phyloP scores from a whole-genome alignment of 768 basidiomycete genomes.

The Russula lepida region DNA sequence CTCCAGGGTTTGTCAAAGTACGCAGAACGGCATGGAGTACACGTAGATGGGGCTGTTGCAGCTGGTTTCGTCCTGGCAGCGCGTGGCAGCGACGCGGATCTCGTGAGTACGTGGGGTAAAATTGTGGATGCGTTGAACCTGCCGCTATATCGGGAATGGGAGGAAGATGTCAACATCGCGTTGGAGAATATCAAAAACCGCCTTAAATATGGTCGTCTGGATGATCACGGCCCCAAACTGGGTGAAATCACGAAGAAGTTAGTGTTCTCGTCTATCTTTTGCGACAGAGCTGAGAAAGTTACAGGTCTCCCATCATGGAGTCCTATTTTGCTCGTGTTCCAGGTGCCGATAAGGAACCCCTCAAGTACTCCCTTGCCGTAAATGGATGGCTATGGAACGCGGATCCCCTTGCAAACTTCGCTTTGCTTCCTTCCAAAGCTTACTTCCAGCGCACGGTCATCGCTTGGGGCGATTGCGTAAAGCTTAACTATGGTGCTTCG shows the following conservation, averaged over 20 bases:
- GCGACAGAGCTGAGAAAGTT: constrained; percentile 3
- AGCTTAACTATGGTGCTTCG: constrained; percentile 75
- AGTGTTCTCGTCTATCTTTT: constrained; percentile 26
- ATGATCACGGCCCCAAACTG: constrained; percentile 72
- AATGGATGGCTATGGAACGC: constrained; percentile 99
- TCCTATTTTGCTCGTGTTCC: constrained; percentile 84
- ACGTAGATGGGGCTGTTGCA: constrained; percentile 53
- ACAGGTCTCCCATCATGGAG: constrained; percentile 79
- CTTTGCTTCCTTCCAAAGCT: constrained; percentile 82
- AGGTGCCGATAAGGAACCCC: constrained; percentile 38
- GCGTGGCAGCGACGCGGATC: constrained; percentile 34
- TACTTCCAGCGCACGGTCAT: constrained; percentile 96
- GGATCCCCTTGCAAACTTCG: constrained; percentile 91
- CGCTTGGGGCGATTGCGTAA: constrained; percentile 97
- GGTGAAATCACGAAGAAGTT: constrained; percentile 72
- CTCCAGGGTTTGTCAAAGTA: constrained; percentile 53
- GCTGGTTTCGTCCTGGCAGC: constrained; percentile 72
- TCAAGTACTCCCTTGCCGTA: constrained; percentile 78
- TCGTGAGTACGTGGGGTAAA: constrained; percentile 54
- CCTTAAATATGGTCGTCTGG: constrained; percentile 72
- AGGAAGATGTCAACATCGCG: constrained; percentile 70
- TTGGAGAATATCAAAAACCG: constrained; percentile 68
- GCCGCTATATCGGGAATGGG: constrained; percentile 78
- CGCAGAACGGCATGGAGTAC: constrained; percentile 58
- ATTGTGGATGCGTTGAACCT: constrained; percentile 86